phyloP scores from a whole-genome alignment of 257 asterid genomes.

The Linaria vulgaris region DNA sequence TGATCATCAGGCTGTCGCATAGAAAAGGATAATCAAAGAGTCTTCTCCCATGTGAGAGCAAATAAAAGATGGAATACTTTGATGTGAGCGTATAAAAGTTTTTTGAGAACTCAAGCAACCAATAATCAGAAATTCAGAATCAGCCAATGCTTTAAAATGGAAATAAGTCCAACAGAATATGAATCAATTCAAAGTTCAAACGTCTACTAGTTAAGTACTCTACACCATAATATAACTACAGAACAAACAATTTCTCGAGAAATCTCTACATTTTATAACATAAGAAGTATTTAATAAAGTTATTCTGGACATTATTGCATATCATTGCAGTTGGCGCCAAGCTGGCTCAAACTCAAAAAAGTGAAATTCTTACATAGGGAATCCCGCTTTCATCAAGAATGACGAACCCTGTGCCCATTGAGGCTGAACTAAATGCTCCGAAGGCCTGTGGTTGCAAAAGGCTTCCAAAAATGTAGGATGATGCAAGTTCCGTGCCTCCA shows the following conservation, averaged over 20 bases:
- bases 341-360: slow-evolving; percentile 2
- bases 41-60: neutral
- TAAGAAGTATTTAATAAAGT: no score
- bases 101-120: no score
- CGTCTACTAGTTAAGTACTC: no score
- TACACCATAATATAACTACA: no score
- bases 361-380: slow-evolving; percentile 59
- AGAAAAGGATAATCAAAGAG: slow-evolving; percentile 15
- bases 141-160: neutral
- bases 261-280: no score
- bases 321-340: neutral
- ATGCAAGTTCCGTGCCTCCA: slow-evolving; percentile 97
- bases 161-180: neutral
- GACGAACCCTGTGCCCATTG: slow-evolving; percentile 76
- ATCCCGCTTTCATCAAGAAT: slow-evolving; percentile 69
- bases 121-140: no score
- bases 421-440: slow-evolving; percentile 78
- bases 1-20: slow-evolving; percentile 65
- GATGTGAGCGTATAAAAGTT: neutral
- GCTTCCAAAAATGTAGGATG: slow-evolving; percentile 71
- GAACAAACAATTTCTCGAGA: no score
- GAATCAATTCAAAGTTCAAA: neutral
- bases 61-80: neutral
- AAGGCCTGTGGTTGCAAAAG: slow-evolving; percentile 90
- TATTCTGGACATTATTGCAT: neutral